These are phyloP conservation scores for Trichoderma erinaceum DNA, from an alignment of 495 filamentous ascomycete genomes.

Conservation along the genomic window DNA sequence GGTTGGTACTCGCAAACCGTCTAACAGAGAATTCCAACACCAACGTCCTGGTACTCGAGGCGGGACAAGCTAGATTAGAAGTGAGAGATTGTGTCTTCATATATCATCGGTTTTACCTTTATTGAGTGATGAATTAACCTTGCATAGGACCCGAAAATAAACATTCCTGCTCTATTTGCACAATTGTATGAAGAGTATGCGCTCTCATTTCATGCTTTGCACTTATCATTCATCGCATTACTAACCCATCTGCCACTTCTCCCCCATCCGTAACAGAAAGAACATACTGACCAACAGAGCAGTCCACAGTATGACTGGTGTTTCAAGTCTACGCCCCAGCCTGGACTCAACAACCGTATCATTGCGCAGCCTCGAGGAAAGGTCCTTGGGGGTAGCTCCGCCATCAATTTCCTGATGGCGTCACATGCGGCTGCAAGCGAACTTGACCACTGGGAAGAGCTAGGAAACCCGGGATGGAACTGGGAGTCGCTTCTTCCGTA, in stretches of 20 bases:
- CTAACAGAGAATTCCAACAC: conserved; percentile 41
- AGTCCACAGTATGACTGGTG: conserved; percentile 17
- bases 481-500: conserved; percentile 44
- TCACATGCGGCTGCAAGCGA: conserved; percentile 37
- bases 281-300: no score
- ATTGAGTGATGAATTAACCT: background rate
- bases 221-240: background rate
- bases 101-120: background rate
- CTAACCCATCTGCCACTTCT: no score
- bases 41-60: conserved; percentile 48
- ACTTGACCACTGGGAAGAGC: conserved; percentile 41
- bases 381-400: conserved; percentile 41
- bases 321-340: conserved; percentile 22
- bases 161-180: background rate
- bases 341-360: conserved; percentile 31
- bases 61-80: conserved; percentile 28
- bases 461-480: conserved; percentile 35
- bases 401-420: conserved; percentile 42
- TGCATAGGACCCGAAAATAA: background rate
- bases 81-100: background rate
- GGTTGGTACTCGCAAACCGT: conserved; percentile 45
- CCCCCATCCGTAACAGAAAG: background rate
- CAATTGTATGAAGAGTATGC: background rate
- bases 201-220: background rate
- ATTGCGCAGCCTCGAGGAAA: conserved; percentile 32